These are phyloP conservation scores for Trypethelium eluteriae DNA, from an alignment of 495 filamentous ascomycete species.

Conservation along the genomic window DNA sequence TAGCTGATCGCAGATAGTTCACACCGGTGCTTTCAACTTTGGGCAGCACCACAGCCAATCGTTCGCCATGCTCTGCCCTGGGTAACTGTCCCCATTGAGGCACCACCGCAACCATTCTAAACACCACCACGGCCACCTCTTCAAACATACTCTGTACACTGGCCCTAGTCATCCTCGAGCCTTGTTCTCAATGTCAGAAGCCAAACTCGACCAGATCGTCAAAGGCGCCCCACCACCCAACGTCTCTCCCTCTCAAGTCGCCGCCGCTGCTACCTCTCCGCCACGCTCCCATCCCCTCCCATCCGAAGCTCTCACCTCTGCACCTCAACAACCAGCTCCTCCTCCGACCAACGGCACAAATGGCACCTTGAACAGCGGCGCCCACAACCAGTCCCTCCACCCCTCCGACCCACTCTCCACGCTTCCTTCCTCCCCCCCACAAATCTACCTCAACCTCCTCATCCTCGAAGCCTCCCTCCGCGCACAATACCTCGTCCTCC, in stretches of 20 bases:
- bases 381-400: conserved; percentile 33
- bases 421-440: conserved; percentile 82
- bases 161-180: background rate
- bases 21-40: too few species aligned
- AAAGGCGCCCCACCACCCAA: conserved; percentile 34
- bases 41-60: too few species aligned
- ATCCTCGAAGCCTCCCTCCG: conserved; percentile 93
- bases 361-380: conserved; percentile 23
- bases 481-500: conserved; percentile 82
- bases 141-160: background rate
- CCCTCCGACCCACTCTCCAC: conserved; percentile 63
- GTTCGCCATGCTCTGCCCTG: too few species aligned
- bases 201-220: conserved; percentile 75
- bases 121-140: background rate
- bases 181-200: conserved; percentile 44
- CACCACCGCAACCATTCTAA: background rate
- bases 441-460: conserved; percentile 96
- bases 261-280: conserved; percentile 33
- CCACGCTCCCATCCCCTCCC: conserved; percentile 12
- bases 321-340: conserved; percentile 23
- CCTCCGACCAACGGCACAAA: conserved; percentile 13
- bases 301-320: background rate
- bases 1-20: too few species aligned
- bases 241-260: conserved; percentile 28
- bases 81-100: background rate